Evolutionary conservation across 495 filamentous ascomycete genomes (phyloP), one percentile per base, ranked within the genome.

Genomic region (Patellaria atrata): DNA sequence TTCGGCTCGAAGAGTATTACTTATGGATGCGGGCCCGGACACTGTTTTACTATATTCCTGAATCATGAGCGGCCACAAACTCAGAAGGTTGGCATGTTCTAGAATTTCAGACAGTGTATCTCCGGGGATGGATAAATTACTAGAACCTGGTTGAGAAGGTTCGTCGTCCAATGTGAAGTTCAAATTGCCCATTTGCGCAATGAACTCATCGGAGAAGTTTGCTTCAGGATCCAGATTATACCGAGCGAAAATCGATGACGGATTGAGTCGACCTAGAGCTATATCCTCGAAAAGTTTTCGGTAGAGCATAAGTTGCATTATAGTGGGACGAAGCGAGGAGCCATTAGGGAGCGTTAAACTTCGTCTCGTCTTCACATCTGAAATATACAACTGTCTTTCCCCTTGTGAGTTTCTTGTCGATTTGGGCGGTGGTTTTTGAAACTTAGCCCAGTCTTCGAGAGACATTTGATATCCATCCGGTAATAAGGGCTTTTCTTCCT

Each of bases 301-400:
- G 50, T 97, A 97, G 1, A 94, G 60, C 58, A 91, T 85, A 5
- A 97, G 62, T 54, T 97, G 89, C 33, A 94, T 74, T 33, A 73
- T 62, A 0, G 89, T 82, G 0, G 75, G 79, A 8, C 79, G 75
- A 13, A 84, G 70, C n/a, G 75, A 70, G 1, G 73, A 60, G 18
- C 68, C 73, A 14, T 65, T 62, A 0, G 87, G 86, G 1, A 82
- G 40, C 9, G 65, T 65, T 9, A 62, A 60, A 25, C 62, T 67
- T 5, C 53, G 65, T 28, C 85, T 71, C 0, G 91, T 96, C 54
- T 97, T 97, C 34, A 89, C 71, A 46, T 97, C 89, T 5, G 75
- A 79, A 31, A 97, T 57, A 53, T 86, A 94, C 10, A 86, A 61
- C 19, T 61, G 55, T 11, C 57, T 37, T 27, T 31, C 27, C 26